Evolutionary conservation across 2,329 filamentous ascomycete genomes (phyloP).

Genomic region (Sarocladiaceae sp.): DNA sequence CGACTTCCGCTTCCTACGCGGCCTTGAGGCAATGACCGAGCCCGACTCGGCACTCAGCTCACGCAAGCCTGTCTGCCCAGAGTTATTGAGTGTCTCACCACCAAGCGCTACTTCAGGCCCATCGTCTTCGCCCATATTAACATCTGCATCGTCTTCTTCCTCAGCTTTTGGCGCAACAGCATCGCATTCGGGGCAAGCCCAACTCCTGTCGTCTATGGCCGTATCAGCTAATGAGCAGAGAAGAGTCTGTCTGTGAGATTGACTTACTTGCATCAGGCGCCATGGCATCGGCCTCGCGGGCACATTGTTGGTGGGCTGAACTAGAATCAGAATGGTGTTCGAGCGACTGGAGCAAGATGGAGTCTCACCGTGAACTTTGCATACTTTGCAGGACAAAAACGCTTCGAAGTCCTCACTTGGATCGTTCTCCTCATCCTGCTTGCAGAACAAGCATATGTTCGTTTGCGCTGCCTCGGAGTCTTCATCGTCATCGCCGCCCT

Average conservation of each 20-base stretch:
- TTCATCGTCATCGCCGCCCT: conserved; percentile 51
- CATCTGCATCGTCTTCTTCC: conserved; percentile 23
- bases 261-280: conserved; percentile 26
- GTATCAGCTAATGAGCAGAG: neutral
- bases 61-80: conserved; percentile 54
- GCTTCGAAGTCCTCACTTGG: conserved; percentile 75
- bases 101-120: neutral
- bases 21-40: conserved; percentile 28
- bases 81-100: neutral
- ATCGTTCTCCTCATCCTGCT: conserved; percentile 74
- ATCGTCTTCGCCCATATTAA: conserved; percentile 15
- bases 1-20: conserved; percentile 77
- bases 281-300: conserved; percentile 53
- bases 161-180: conserved; percentile 25
- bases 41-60: conserved; percentile 1
- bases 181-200: conserved; percentile 47
- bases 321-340: conserved; percentile 29
- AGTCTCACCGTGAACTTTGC: conserved; percentile 74
- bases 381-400: conserved; percentile 69
- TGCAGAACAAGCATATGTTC: conserved; percentile 64
- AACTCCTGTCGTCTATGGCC: conserved; percentile 37
- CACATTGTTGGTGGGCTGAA: conserved; percentile 87
- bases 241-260: neutral
- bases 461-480: conserved; percentile 45
- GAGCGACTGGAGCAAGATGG: conserved; percentile 15